Base-by-base conservation (phyloP, 2,329 filamentous ascomycete genomes). In the Aspergillus sp. region DNA sequence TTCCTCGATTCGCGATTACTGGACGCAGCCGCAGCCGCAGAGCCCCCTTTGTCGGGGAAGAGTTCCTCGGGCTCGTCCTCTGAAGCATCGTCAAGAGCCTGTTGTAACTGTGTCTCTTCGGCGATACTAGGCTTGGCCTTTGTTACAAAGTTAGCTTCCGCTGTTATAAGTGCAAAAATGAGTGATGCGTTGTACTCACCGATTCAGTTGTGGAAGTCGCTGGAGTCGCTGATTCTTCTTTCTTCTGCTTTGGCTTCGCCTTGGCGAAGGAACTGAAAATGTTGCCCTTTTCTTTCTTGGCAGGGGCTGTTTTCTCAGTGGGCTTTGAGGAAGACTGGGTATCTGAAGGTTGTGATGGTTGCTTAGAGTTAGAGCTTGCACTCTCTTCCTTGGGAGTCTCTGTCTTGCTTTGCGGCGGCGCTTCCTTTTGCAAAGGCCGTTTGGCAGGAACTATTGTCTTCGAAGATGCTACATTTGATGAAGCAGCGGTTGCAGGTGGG, bases 251-350 rank as follows among this genome's bases (percentile, higher is more conserved):
- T 7, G 81, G 74, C 57, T 79, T 88, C 5, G 82, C 72, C 54
- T 82, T 83, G 2, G 87, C 86, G 61, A 94, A 94, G 0, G 88
- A 86, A 47, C 85, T 83, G 74, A 93, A 89, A 27, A 94, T 80
- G 46, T 79, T 78, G 3, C 83, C 79, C 11, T 71, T 74, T 42
- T 79, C 77, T 44, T 78, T 79, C 58, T 87, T 88, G 3, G 76
- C 52, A 5, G 66, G 60, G 2, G 70, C 58, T 12, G 62, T 45
- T 50, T 73, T 75, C 27, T 40, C 62, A 51, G 47, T 61, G 46
- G 48, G 57, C 47, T 57, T 71, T 47, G 58, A 62, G 56, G 62
- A 61, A 6, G 54, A 43, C 33, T 63, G 53, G 19, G 62, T 57
- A 29, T 54, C 56, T 36, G 53, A 58, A 29, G 53, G 45, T 19